These are phyloP conservation scores for Tetracladium setigerum DNA, from an alignment of 495 filamentous ascomycete species.

Conservation along the genomic window DNA sequence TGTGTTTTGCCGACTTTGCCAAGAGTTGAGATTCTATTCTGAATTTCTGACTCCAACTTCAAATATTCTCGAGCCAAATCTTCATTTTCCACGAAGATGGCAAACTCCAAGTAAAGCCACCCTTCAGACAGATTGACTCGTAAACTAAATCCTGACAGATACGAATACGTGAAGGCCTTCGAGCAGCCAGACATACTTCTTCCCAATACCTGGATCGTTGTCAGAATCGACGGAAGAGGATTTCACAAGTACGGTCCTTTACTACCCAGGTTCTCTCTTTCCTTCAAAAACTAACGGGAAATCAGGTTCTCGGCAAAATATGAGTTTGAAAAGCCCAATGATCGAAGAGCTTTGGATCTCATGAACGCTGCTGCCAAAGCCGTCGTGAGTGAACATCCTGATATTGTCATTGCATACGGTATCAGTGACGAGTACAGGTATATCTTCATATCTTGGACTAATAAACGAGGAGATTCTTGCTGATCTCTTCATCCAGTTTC, in stretches of 20 bases:
- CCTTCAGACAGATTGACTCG: conserved; percentile 1
- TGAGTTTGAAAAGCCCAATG: conserved; percentile 85
- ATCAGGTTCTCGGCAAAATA: conserved; percentile 72
- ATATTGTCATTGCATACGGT: conserved; percentile 82
- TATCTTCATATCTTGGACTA: background rate
- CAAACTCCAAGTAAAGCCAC: conserved; percentile 55
- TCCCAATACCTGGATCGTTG: conserved; percentile 87
- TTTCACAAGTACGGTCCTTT: conserved; percentile 67
- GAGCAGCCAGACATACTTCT: conserved; percentile 75
- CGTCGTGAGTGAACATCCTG: conserved; percentile 76
- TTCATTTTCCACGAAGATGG: conserved; percentile 33
- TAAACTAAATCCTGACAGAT: conserved; percentile 40
- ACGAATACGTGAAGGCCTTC: conserved; percentile 86
- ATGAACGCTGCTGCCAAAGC: conserved; percentile 88
- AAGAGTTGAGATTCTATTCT: no score
- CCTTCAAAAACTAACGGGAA: background rate
- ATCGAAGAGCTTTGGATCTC: conserved; percentile 75
- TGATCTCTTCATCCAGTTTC: conserved; percentile 47
- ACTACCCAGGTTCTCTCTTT: background rate
- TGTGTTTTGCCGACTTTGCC: no score
- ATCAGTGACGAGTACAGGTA: conserved; percentile 92
- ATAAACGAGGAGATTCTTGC: background rate
- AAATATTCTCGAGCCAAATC: no score
- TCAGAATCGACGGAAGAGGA: conserved; percentile 85
- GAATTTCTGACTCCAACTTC: no score